Base-by-base conservation (phyloP, 441 rosid genomes). In the Eutrema salsugineum region DNA sequence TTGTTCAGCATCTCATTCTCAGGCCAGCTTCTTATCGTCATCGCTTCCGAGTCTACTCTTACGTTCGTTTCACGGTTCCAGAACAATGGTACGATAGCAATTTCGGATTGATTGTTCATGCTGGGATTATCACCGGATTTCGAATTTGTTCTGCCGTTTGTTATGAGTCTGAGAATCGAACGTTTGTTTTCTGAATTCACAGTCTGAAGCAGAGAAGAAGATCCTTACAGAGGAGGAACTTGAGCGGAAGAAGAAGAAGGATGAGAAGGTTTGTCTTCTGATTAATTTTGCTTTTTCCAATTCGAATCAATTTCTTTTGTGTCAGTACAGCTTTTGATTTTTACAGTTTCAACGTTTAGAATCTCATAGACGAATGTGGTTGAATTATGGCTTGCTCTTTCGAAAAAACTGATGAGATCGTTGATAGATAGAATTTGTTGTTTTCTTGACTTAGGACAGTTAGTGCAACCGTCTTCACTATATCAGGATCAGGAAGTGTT, bases 221-320 rank as follows among this genome's bases (percentile, higher is more conserved):
- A 66, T 77, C 60, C 64, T 65, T 6, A 71, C 80, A 5, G 85
- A 77, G 24, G 94, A 91, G 73, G 98, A 93, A 16, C 83, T 85
- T 14, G 98, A 94, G 77, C 81, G 94, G 38, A 89, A 94, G 88
- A 90, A 90, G 91, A 94, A 86, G 83, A 94, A 92, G 66, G 97
- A 92, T 66, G 97, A 92, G 63, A 92, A 90, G 89, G 96, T 91
- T 68, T 51, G 57, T 48, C 55, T 70, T 69, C 24, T 40, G 5
- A 24, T 3, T 22, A 3, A 5, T 6, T 35, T 10, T 5, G 35
- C 5, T 6, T 2, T 46, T n/a, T n/a, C n/a, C n/a, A n/a, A n/a
- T n/a, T n/a, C n/a, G n/a, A n/a, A n/a, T n/a, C n/a, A n/a, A n/a
- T n/a, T n/a, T n/a, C n/a, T n/a, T n/a, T n/a, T n/a, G n/a, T n/a